Evolutionary conservation across 257 asterid species (phyloP), one percentile per base, ranked within the genome.

Genomic region (Jacaranda mimosifolia): DNA sequence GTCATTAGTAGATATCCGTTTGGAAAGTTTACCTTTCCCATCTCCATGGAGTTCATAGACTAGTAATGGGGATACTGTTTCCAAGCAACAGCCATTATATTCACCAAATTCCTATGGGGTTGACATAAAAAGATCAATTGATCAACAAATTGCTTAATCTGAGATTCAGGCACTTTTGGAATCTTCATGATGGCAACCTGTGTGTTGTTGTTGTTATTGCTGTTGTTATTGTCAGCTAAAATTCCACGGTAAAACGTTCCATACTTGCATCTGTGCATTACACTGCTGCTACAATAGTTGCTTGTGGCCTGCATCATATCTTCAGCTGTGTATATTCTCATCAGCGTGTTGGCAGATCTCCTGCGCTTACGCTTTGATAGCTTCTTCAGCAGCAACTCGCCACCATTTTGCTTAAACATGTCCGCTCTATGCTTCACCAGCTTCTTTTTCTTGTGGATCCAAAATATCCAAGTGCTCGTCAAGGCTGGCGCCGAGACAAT

Each of bases 41-140:
- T 17, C 62, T 7, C 36, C 51, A 15, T 60, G 70, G 43, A 73
- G 62, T 67, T 73, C 71, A 8, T 73, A 73, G n/a, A 73, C 78
- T 26, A 73, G 3, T 42, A 46, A 60, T 3, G 78, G 78, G 39
- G 13, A 14, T 11, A 0, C 38, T 32, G 70, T 73, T 26, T 60
- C 78, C 62, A 73, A 46, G 78, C 78, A 73, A 48, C 70, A 73
- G 1, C 78, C 78, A 3, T 45, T 15, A 73, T 3, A 46, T 45
- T 73, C 70, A 73, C 46, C 70, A 73, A 17, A 46, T 73, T 73
- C 19, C 18, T 62, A 19, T 60, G 78, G 36, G 78, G 70, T 46
- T 62, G 48, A 62, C 70, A 73, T 51, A 15, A 26, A 26, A 73
- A 46, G 49, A 73, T 62, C 62, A 73, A 17, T 42, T 73, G 62